Base-by-base conservation (phyloP, 345 rosid genomes). In the Carallia pectinifolia region DNA sequence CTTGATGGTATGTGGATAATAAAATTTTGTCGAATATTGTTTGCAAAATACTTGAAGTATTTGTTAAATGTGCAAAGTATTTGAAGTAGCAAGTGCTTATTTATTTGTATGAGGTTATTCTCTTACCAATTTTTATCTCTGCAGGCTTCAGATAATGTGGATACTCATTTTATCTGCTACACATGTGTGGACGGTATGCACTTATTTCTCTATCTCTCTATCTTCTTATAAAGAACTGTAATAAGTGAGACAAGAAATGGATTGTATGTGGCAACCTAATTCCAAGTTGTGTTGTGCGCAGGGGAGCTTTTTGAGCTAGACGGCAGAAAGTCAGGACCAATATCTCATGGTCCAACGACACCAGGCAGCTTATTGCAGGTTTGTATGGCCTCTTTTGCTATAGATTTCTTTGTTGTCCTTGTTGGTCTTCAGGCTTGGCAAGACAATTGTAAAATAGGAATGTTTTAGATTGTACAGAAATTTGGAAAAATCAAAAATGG, bases 261-360 rank as follows among this genome's bases (percentile, higher is more conserved):
- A 0, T 8, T 44, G 29, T 19, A 13, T 47, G 31, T 0, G 9
- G 1, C 19, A 34, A 23, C 19, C 40, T 30, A 39, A 12, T 8
- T 6, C 4, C 29, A 36, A 19, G 29, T 27, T 64, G 9, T 66
- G 31, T 68, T 61, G 48, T 69, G 29, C 72, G 68, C 63, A 94
- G 98, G 92, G 16, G 71, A 86, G 72, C 97, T 95, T 62, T 90
- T 84, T 84, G 97, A 95, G 79, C 97, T 90, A 72, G 96, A 95
- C 77, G 97, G 99, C 76, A 90, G 96, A 67, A 95, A 89, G 73
- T 83, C 88, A 2, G 86, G 85, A 71, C 96, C 97, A 10, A 81
- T 90, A 61, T 83, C 88, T n/a, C 97, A 87, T 33, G 92, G 93
- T 62, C 73, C 87, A 61, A 86, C 97, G 31, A 82, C 93, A 38